Evolutionary conservation across 352 stramenopile species (phyloP).

Genomic region (Phytopythium kandeliae): DNA sequence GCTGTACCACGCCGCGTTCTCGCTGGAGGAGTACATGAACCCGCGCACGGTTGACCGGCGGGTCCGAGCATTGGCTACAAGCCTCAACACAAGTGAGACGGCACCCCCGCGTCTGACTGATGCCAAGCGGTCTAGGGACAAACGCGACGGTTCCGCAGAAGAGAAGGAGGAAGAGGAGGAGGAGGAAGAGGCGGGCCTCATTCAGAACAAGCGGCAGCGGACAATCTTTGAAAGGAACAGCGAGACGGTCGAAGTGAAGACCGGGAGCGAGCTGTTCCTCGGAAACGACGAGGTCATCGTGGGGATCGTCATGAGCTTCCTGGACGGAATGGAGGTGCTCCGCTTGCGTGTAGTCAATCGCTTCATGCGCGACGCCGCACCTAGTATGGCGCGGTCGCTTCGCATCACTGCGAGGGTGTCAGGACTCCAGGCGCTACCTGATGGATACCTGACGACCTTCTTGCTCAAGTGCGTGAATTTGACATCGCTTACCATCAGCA

Average conservation of each 20-base stretch:
- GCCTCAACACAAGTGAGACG: conserved; percentile 25
- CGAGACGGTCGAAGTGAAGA: background rate
- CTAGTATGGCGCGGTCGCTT: conserved; percentile 33
- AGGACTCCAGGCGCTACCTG: conserved; percentile 17
- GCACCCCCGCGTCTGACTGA: background rate
- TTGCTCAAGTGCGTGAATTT: conserved; percentile 32
- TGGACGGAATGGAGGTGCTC: conserved; percentile 40
- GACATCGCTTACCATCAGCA: conserved; percentile 32
- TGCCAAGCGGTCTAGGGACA: background rate
- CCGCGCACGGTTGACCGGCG: conserved; percentile 55
- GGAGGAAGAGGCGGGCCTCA: background rate
- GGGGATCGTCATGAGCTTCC: conserved; percentile 36
- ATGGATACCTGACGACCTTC: conserved; percentile 22
- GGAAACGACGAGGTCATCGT: conserved; percentile 44
- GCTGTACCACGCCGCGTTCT: conserved; percentile 61
- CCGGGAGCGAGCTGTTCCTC: conserved; percentile 22
- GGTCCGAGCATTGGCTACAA: conserved; percentile 62
- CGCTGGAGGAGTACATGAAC: conserved; percentile 62
- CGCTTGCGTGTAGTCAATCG: conserved; percentile 30
- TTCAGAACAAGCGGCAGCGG: conserved; percentile 10
- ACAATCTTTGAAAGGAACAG: background rate
- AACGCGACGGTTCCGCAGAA: background rate
- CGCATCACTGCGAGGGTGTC: conserved; percentile 27
- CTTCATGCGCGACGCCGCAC: conserved; percentile 33
- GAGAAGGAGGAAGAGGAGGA: background rate